Base-by-base conservation (phyloP, 208 protist species). In the Crithidia fasciculata region DNA sequence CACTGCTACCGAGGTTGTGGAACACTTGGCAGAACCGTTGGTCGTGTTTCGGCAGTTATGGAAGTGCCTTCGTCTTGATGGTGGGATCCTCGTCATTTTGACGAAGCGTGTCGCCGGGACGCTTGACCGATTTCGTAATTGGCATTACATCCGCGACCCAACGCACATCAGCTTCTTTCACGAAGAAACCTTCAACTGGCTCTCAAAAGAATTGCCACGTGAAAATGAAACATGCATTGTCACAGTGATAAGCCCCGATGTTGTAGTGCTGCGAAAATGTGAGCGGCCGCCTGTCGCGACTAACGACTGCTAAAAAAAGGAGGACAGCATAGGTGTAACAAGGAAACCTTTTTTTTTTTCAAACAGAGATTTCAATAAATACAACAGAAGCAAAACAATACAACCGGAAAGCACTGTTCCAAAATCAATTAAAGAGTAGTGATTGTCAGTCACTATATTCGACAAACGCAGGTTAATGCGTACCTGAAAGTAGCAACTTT, bases 111-210 rank as follows among this genome's bases (percentile, higher is more conserved):
- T 82, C 2, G 76, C 74, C 4, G 82, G 78, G 0, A 75, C 73
- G 2, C 57, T 88, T 6, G 86, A 81, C 9, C 67, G 66, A 36
- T 90, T 90, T 53, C 54, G 67, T 28, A 81, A 81, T 39, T 90
- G 86, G 86, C 86, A 90, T 53, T 90, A 90, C 70, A 87, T 82
- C 45, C 75, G 82, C 0, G 86, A 90, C 52, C 80, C 74, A 0
- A 87, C 86, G 2, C 86, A 90, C 67, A 84, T 90, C 15, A 78
- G 61, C 2, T 90, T 88, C 57, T 87, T 87, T 37, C 58, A 69
- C 10, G 72, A 70, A 8, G 50, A 61, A 3, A 82, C 79, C 0
- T 87, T 90, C 19, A 15, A 41, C 12, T 89, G 81, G 81, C 44
- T 89, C 39, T 50, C 55, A 6, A 6, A 72, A 0, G 13, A 3